These are phyloP conservation scores for Ophiocordyceps camponoti-leonardi DNA, from an alignment of 2,329 filamentous ascomycete genomes.

Conservation along the genomic window DNA sequence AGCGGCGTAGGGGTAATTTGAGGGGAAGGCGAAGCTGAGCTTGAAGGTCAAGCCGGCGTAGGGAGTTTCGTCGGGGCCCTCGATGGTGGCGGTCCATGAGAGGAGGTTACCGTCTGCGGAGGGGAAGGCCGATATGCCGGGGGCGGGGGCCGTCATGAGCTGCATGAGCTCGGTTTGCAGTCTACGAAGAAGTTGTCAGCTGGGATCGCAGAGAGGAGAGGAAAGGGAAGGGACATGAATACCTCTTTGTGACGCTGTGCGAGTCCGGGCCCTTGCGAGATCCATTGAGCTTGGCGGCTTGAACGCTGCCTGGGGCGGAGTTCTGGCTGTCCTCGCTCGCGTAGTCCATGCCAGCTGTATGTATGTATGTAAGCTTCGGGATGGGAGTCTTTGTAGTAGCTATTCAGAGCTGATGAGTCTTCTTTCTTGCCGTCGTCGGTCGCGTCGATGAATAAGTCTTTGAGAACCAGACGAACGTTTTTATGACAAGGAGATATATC, in stretches of 20 bases:
- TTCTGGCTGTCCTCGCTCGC: conserved; percentile 44
- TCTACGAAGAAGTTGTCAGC: conserved; percentile 27
- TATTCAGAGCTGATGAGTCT: not conserved
- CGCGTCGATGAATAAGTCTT: too few relatives aligned
- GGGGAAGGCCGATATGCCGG: conserved; percentile 89
- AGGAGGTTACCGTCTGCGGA: conserved; percentile 79
- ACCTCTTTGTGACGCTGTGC: conserved; percentile 68
- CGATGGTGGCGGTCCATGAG: conserved; percentile 85
- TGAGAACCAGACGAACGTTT: too few relatives aligned
- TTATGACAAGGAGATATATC: too few relatives aligned
- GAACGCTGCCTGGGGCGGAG: conserved; percentile 42
- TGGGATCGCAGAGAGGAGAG: not conserved
- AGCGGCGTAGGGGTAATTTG: conserved; percentile 82
- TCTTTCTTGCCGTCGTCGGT: not conserved
- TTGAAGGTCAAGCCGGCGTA: conserved; percentile 83
- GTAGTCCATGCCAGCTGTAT: conserved; percentile 19
- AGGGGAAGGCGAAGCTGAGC: conserved; percentile 77
- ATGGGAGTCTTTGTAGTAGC: not conserved
- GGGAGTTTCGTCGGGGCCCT: conserved; percentile 77
- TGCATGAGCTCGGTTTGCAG: conserved; percentile 97
- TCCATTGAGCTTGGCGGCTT: conserved; percentile 43
- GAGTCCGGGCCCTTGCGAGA: conserved; percentile 43
- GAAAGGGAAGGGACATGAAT: conserved; percentile 2
- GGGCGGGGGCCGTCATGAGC: conserved; percentile 88
- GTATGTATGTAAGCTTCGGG: not conserved